These are phyloP conservation scores for Auricularia auricula-judae DNA, from an alignment of 768 basidiomycete species.

Conservation along the genomic window DNA sequence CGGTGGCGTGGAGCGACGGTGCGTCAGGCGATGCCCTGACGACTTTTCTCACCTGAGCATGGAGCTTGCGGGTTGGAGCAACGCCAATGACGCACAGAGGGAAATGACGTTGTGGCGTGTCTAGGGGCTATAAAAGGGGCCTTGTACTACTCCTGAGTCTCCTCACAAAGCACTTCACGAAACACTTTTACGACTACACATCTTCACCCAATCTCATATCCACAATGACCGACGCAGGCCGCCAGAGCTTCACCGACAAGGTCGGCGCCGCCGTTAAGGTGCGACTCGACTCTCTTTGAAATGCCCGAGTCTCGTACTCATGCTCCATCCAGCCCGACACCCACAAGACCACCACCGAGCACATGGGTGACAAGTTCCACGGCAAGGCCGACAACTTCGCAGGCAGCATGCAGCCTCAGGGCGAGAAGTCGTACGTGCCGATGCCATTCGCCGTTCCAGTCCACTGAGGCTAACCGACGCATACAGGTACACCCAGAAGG, in stretches of 20 bases:
- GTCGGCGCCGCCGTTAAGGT: slow-evolving; percentile 33
- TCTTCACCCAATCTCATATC: neutral
- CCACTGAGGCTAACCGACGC: slow-evolving; percentile 19
- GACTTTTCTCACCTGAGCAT: too few species aligned
- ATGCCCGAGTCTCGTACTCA: neutral
- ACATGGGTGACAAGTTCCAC: slow-evolving; percentile 37
- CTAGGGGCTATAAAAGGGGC: neutral
- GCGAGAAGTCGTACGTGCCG: too few species aligned
- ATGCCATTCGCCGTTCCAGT: neutral
- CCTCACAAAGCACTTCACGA: neutral
- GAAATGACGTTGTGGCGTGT: too few species aligned
- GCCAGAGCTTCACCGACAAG: slow-evolving; percentile 48
- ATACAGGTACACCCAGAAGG: slow-evolving; percentile 42
- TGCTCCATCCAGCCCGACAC: slow-evolving; percentile 33
- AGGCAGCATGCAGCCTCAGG: slow-evolving; percentile 38
- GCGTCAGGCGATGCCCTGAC: too few species aligned
- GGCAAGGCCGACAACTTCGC: slow-evolving; percentile 36
- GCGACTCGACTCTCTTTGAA: neutral
- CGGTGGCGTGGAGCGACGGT: too few species aligned
- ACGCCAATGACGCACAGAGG: too few species aligned
- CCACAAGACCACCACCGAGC: slow-evolving; percentile 44
- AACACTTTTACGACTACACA: neutral
- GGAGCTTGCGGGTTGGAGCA: too few species aligned
- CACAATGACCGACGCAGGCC: slow-evolving; percentile 45
- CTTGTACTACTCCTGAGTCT: neutral